Base-by-base conservation (phyloP, 1,284 basidiomycete genomes). In the Trametes hirsuta region DNA sequence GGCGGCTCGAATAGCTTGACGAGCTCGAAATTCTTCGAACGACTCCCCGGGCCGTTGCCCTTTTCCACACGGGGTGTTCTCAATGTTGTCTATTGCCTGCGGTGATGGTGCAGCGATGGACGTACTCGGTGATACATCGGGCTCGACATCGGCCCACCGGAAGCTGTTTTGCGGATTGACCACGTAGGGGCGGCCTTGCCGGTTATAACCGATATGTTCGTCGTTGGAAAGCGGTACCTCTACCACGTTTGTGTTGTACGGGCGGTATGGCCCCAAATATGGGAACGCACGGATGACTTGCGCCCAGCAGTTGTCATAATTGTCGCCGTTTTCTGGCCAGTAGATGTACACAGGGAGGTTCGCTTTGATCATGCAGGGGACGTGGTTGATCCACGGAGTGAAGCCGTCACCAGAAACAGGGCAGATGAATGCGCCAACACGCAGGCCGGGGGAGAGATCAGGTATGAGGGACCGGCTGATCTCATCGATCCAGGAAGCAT, bases 41-140 rank as follows among this genome's bases (percentile, higher is more conserved):
- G 44, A 21, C 48, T 58, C 56, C 3, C 56, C 56, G 9, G 56
- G 50, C 6, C 45, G 46, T 34, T 55, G 54, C 6, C 54, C 47
- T 3, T 22, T 37, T 11, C 54, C 54, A 12, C 46, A 36, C 4
- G 40, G 50, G 34, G 42, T 34, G 9, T 12, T 12, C 39, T 14
- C 39, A 2, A 9, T 15, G 4, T 30, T 30, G 30, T 30, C 30
- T 30, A 9, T 35, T 9, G 37, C 35, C 37, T 40, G 39, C 39
- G 12, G 39, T 18, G 39, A 12, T 5, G 39, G 12, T 12, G 18
- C 47, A 6, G 24, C 47, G 14, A 36, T 9, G 10, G 47, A 15
- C 14, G 14, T 15, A 12, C 34, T 22, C 34, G 25, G n/a, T 15
- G 15, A 22, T 18, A 5, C 12, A 40, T 18, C 14, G 39, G n/a